Conservation (phyloP, 192 early-diverging fungal genomes). For the Coemansia sp. region DNA sequence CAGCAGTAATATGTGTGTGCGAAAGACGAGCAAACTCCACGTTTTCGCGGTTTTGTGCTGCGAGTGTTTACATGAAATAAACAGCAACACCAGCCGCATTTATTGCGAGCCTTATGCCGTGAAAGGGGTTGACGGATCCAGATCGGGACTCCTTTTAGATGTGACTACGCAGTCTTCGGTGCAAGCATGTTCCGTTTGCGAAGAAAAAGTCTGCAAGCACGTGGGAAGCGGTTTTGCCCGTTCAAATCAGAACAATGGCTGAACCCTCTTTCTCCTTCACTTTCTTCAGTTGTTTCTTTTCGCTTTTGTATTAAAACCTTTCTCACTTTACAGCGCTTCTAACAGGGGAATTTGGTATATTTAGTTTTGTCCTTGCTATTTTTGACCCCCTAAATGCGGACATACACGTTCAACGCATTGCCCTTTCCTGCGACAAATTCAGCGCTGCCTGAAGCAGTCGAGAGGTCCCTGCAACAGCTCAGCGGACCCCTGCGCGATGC, state of each 20-base stretch:
- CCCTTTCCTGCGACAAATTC: constrained; percentile 42
- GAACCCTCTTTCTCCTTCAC: background rate
- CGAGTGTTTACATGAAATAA: too few relatives aligned
- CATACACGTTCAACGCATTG: constrained; percentile 24
- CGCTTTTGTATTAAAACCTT: background rate
- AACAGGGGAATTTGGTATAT: background rate
- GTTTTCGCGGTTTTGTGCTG: too few relatives aligned
- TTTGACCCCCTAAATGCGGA: constrained; percentile 2
- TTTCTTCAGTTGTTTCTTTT: background rate
- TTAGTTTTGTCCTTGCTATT: background rate
- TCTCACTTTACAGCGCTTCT: background rate
- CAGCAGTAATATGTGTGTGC: too few relatives aligned
- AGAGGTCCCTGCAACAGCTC: constrained; percentile 21
- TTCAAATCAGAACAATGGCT: background rate
- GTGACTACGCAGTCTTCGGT: too few relatives aligned
- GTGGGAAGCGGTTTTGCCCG: background rate
- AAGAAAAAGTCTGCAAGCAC: background rate
- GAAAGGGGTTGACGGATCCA: too few relatives aligned
- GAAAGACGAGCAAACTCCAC: too few relatives aligned
- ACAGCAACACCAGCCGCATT: too few relatives aligned
- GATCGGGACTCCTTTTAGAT: too few relatives aligned
- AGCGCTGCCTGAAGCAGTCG: constrained; percentile 22
- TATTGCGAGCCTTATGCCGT: too few relatives aligned
- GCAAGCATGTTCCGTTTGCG: background rate
- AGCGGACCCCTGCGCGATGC: constrained; percentile 33